Conservation (phyloP, 345 rosid species). For the Eutrema heterophyllum region DNA sequence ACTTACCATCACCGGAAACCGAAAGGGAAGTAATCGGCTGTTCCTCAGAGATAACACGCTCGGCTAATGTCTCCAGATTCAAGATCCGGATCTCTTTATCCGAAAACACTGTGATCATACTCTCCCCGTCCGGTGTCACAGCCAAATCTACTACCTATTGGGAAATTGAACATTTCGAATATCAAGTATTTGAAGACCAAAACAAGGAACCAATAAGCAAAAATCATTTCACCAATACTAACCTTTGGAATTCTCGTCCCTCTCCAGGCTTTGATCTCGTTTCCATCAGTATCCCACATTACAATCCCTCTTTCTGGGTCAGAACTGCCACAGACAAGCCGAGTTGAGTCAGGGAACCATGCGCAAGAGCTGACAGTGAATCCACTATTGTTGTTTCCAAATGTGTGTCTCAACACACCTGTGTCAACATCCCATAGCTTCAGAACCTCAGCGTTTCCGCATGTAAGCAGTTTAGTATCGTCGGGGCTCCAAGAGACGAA, state of each 20-base stretch:
- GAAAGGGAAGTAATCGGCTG: slow-evolving; percentile 62
- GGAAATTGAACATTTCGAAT: not conserved
- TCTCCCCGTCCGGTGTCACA: slow-evolving; percentile 74
- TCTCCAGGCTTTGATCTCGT: slow-evolving; percentile 79
- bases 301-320: slow-evolving; percentile 77
- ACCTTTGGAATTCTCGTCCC: slow-evolving; percentile 77
- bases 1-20: slow-evolving; percentile 58
- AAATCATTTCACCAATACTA: slow-evolving; percentile 5
- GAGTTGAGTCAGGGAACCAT: slow-evolving; percentile 93
- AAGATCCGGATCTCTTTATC: slow-evolving; percentile 63
- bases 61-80: slow-evolving; percentile 56
- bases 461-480: slow-evolving; percentile 69
- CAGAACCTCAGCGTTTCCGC: slow-evolving; percentile 76
- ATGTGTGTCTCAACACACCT: slow-evolving; percentile 82
- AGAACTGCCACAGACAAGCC: slow-evolving; percentile 83
- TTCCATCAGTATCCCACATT: slow-evolving; percentile 86
- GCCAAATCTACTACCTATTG: slow-evolving; percentile 57
- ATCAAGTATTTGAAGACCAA: not conserved
- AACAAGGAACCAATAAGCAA: not conserved
- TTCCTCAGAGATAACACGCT: slow-evolving; percentile 60
- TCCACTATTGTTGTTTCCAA: slow-evolving; percentile 64
- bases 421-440: slow-evolving; percentile 94
- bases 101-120: slow-evolving; percentile 52
- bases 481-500: slow-evolving; percentile 92
- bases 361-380: slow-evolving; percentile 89